Conservation (phyloP, 2,329 filamentous ascomycete species). For the Alternaria hordeiaustralica region DNA sequence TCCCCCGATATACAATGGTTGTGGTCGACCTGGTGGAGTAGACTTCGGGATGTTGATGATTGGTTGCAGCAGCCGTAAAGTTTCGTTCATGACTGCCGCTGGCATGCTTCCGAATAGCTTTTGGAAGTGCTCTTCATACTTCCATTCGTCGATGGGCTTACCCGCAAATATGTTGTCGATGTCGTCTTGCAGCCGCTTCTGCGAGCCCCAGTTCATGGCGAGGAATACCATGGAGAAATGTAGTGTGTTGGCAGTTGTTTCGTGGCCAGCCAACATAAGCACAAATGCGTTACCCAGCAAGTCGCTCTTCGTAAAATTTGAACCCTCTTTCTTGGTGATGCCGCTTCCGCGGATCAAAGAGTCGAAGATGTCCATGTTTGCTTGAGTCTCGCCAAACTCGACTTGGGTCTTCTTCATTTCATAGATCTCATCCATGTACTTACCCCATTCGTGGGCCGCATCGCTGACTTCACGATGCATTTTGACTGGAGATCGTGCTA, state of each 20-base stretch:
- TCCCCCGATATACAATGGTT: slow-evolving; percentile 67
- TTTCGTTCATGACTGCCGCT: slow-evolving; percentile 79
- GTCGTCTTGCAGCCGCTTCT: slow-evolving; percentile 71
- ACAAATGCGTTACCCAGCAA: slow-evolving; percentile 74
- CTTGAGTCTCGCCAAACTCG: slow-evolving; percentile 41
- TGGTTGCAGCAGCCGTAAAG: slow-evolving; percentile 74
- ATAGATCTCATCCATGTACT: slow-evolving; percentile 74
- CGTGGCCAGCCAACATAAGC: slow-evolving; percentile 75
- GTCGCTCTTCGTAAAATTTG: slow-evolving; percentile 53
- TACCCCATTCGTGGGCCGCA: slow-evolving; percentile 67
- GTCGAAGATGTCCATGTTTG: slow-evolving; percentile 64
- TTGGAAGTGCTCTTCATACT: slow-evolving; percentile 72
- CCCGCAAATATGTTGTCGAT: slow-evolving; percentile 69
- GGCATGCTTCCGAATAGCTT: slow-evolving; percentile 72
- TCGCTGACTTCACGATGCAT: slow-evolving; percentile 59
- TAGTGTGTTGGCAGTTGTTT: slow-evolving; percentile 77
- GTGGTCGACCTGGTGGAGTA: slow-evolving; percentile 52
- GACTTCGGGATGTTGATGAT: slow-evolving; percentile 76
- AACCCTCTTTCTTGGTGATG: slow-evolving; percentile 44
- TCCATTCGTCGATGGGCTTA: slow-evolving; percentile 67
- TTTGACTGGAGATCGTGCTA: slow-evolving; percentile 51
- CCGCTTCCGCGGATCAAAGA: slow-evolving; percentile 45
- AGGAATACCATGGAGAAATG: slow-evolving; percentile 74
- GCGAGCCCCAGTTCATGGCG: slow-evolving; percentile 68
- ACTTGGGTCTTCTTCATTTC: slow-evolving; percentile 63